phyloP scores from a whole-genome alignment of 768 basidiomycete genomes.

The Brasilioporus rufonigricans region DNA sequence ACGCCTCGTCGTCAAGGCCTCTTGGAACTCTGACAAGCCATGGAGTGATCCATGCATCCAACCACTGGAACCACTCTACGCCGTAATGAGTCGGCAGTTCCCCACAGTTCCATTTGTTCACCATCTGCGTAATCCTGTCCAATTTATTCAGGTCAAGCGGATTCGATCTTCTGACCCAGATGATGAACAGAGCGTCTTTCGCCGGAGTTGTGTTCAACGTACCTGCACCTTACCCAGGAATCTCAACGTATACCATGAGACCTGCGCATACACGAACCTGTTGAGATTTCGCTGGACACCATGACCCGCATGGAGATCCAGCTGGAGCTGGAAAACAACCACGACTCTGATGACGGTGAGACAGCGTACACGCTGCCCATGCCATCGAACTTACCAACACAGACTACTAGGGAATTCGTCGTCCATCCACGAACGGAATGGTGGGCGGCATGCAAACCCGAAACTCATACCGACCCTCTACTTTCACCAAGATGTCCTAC shows the following conservation, averaged over 20 bases:
- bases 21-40: background rate
- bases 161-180: too few species aligned
- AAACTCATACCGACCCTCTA: too few species aligned
- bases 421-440: too few species aligned
- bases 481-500: background rate
- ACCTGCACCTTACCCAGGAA: background rate
- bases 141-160: too few species aligned
- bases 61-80: background rate
- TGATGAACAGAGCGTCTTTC: too few species aligned
- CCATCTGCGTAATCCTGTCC: too few species aligned
- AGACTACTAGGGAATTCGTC: background rate
- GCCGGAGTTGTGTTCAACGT: background rate
- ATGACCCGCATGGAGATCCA: slow-evolving; percentile 42
- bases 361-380: background rate
- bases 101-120: too few species aligned
- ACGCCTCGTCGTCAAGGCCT: too few species aligned
- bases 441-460: too few species aligned
- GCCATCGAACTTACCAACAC: background rate
- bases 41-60: background rate
- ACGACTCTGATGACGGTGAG: background rate
- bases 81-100: too few species aligned
- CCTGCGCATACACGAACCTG: background rate
- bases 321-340: too few species aligned
- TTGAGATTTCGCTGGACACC: too few species aligned
- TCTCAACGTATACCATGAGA: background rate